Evolutionary conservation across 331 rosid genomes (phyloP), one percentile per base, ranked within the genome.

Genomic region (Acacia concinna): DNA sequence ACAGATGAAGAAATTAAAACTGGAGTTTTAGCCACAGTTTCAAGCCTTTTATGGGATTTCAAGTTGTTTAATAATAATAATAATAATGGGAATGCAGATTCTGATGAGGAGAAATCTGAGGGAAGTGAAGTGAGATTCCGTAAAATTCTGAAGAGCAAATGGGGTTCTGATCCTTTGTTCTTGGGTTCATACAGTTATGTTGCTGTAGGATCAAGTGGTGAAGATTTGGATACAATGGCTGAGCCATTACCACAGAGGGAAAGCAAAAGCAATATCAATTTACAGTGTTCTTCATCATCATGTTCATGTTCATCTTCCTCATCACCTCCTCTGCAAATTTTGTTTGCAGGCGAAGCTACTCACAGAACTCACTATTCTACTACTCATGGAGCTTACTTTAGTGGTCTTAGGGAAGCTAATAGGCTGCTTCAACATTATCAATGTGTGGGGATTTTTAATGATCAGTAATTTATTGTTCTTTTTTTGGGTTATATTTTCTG

Each of bases 261-360:
- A 38, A 78, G 63, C 78, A 80, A 71, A 38, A 78, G 63, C 78
- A 80, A 49, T 74, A 40, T 64, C 82, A 66, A 35, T 20, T 3
- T 20, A 28, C 28, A 9, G 28, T 20, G 30, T 20, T 35, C 46
- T 6, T 64, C 17, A 1, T 64, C 17, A 1, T 60, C 38, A 11
- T 1, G 11, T 4, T 17, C 44, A 64, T 15, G 9, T 51, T 51
- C 70, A 17, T 17, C 44, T 0, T 15, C 13, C 1, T 35, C 41
- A 15, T 78, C 91, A 20, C 89, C 74, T 62, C 90, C 93, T 44
- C 96, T 96, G 80, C 99, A 96, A 76, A 85, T 96, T 83, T 85
- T 96, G 89, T 96, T 96, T 81, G 99, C 99, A 65, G 99, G 99
- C 21, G 99, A 96, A 85, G 98, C 99, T 63, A 96, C 99, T 20